phyloP scores from a whole-genome alignment of 345 rosid genomes.

The Melastoma malabathricum region DNA sequence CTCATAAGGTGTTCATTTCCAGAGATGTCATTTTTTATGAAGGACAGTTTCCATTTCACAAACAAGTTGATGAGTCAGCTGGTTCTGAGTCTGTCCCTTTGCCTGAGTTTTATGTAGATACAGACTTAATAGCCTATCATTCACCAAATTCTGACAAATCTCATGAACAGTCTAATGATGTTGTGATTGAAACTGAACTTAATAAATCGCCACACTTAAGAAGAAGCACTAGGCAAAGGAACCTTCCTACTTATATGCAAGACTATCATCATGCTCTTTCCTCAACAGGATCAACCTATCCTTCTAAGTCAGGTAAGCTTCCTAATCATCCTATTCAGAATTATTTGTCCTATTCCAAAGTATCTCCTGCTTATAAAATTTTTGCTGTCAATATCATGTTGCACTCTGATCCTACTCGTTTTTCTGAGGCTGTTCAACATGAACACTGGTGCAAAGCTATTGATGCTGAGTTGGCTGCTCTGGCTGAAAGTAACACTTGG shows the following conservation, averaged over 20 bases:
- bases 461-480: background rate
- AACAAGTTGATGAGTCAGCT: background rate
- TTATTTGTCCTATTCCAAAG: background rate
- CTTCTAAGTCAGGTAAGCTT: too few relatives aligned
- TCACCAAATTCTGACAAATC: too few relatives aligned
- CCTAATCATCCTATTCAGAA: too few relatives aligned
- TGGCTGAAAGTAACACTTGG: conserved; percentile 2
- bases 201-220: too few relatives aligned
- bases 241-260: too few relatives aligned
- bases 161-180: too few relatives aligned
- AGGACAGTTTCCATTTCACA: background rate
- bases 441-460: background rate
- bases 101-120: background rate
- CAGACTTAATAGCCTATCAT: too few relatives aligned
- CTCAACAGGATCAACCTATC: too few relatives aligned
- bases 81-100: background rate
- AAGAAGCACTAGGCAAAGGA: too few relatives aligned
- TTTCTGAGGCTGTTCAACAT: background rate
- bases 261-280: too few relatives aligned
- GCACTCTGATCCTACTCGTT: background rate
- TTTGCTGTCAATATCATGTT: background rate
- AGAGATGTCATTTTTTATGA: background rate
- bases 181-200: too few relatives aligned
- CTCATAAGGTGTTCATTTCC: background rate
- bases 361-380: background rate